Evolutionary conservation across 2,329 filamentous ascomycete genomes (phyloP).

Genomic region (Xylaria polymorpha): DNA sequence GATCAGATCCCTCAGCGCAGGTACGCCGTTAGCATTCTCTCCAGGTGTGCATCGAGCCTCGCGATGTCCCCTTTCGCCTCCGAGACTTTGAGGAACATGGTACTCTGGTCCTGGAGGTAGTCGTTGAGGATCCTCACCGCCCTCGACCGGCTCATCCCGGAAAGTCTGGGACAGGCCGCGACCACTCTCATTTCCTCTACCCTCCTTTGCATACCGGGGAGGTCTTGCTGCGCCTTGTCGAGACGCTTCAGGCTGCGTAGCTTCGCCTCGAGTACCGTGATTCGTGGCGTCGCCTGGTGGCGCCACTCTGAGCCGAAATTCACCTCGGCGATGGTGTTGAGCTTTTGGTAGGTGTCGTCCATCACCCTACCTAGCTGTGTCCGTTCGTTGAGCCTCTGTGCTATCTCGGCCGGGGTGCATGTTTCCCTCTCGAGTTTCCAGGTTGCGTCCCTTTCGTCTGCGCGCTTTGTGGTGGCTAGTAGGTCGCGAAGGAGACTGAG

Average conservation of each 20-base stretch:
- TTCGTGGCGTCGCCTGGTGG: not conserved
- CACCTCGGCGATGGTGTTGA: not conserved
- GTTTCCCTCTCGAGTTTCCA: not conserved
- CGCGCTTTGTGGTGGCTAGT: not conserved
- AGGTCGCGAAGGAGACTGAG: not conserved
- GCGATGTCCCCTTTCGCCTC: not conserved
- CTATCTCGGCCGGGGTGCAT: not conserved
- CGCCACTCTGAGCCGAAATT: not conserved
- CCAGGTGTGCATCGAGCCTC: not conserved
- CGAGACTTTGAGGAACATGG: not conserved
- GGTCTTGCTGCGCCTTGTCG: not conserved
- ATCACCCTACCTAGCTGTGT: not conserved
- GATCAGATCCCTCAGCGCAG: not conserved
- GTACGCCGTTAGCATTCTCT: not conserved
- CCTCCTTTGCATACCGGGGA: not conserved
- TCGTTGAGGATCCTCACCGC: not conserved
- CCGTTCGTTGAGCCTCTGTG: not conserved
- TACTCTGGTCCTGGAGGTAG: not conserved
- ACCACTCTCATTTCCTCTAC: not conserved
- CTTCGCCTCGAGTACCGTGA: not conserved
- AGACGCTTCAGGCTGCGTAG: slow-evolving; percentile 74
- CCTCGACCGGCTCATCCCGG: not conserved
- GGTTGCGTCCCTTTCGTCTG: not conserved
- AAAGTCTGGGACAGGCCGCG: not conserved
- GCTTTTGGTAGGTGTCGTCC: not conserved